Conservation (phyloP, 176 grass and related monocot species). For the Triticum dicoccoides region DNA sequence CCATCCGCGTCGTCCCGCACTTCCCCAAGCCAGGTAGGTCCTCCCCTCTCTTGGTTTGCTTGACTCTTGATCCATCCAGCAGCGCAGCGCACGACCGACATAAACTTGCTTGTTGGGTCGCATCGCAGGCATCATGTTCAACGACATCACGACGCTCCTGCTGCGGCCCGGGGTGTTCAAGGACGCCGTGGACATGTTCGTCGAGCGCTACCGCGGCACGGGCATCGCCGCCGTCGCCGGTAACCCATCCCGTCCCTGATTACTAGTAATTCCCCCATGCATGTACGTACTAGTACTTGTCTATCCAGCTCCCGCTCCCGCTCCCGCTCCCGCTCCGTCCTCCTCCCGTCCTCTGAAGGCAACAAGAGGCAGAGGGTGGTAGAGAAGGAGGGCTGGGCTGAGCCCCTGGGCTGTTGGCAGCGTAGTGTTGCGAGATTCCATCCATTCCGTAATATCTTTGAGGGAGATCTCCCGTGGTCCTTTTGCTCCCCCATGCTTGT, state of each 20-base stretch:
- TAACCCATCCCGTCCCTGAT: not conserved
- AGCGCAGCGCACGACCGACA: not conserved
- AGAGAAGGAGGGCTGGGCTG: not conserved
- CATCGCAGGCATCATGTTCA: slow-evolving; percentile 92
- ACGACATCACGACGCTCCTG: slow-evolving; percentile 97
- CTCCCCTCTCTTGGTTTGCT: not conserved
- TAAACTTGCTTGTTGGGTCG: not conserved
- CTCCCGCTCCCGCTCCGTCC: not conserved
- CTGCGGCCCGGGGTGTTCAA: slow-evolving; percentile 76
- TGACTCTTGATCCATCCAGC: not conserved
- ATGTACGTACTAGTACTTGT: not conserved
- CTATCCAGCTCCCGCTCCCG: not conserved
- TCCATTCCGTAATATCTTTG: slow-evolving; percentile 44
- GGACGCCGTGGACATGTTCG: slow-evolving; percentile 83
- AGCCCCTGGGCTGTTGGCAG: not conserved
- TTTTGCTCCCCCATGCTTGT: slow-evolving; percentile 49
- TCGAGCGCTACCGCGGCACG: slow-evolving; percentile 81
- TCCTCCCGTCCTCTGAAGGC: not conserved
- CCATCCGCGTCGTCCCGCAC: slow-evolving; percentile 92
- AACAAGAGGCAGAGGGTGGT: not conserved
- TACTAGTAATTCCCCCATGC: not conserved
- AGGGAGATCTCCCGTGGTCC: slow-evolving; percentile 46
- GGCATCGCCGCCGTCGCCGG: slow-evolving; percentile 78
- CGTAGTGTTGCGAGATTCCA: slow-evolving; percentile 45
- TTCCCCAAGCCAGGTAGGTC: slow-evolving; percentile 90